These are phyloP conservation scores for Cotoneaster glaucophyllus DNA, from an alignment of 306 rosid genomes.

Conservation along the genomic window DNA sequence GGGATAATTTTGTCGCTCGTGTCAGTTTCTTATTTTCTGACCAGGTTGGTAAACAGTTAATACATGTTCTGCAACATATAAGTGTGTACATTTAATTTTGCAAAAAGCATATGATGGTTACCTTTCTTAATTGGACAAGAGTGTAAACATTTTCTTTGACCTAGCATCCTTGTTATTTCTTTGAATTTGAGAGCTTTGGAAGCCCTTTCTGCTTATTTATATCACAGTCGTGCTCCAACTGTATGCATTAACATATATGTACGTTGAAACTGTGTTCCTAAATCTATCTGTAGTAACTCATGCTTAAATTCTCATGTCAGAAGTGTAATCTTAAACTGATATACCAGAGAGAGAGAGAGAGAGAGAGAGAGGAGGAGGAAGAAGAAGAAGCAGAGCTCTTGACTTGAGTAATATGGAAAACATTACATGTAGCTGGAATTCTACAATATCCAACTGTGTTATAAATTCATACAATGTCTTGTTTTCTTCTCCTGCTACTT, in stretches of 20 bases:
- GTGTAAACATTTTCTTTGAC: not conserved
- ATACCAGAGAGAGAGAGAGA: too few species aligned
- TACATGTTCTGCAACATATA: not conserved
- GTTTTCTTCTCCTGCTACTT: not conserved
- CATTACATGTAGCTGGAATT: not conserved
- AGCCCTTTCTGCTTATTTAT: not conserved
- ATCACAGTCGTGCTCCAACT: not conserved
- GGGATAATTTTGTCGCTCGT: conserved; percentile 48
- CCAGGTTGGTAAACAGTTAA: conserved; percentile 40
- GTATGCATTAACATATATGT: not conserved
- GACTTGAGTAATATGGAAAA: too few species aligned
- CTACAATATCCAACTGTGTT: not conserved
- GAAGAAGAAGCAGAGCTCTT: too few species aligned
- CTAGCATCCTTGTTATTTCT: not conserved
- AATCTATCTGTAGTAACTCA: not conserved
- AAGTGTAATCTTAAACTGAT: too few species aligned
- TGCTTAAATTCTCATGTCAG: not conserved
- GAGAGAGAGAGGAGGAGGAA: too few species aligned
- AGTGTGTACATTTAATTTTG: not conserved
- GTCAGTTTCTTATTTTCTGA: conserved; percentile 51
- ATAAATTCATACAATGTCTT: not conserved
- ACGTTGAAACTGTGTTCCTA: not conserved
- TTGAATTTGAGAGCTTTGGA: not conserved
- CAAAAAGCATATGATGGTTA: not conserved
- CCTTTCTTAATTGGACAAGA: not conserved